Conservation (phyloP, 306 rosid genomes). For the Chamaecrista fasciculata region DNA sequence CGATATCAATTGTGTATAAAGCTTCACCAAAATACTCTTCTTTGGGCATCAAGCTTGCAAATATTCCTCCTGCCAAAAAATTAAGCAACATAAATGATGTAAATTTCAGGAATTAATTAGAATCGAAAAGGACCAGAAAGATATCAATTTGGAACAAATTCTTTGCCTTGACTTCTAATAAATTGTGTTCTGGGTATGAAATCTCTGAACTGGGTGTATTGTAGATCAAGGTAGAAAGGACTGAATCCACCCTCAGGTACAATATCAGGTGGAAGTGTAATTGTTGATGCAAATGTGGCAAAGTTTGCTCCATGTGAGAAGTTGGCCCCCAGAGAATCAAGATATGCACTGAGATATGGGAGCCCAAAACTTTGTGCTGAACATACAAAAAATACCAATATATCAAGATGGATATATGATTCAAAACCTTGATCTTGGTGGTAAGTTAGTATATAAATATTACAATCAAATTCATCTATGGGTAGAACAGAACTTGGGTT, state of each 20-base stretch:
- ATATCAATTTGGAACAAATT: neutral
- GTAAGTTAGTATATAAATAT: no score
- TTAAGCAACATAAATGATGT: neutral
- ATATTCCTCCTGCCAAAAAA: constrained; percentile 12
- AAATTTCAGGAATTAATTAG: no score
- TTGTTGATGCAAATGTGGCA: constrained; percentile 43
- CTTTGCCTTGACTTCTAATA: constrained; percentile 31
- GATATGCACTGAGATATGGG: constrained; percentile 1
- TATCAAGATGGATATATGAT: no score
- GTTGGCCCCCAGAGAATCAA: constrained; percentile 9
- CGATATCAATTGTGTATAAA: constrained; percentile 11
- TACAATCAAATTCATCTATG: no score
- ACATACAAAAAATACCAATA: no score
- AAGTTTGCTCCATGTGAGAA: constrained; percentile 28
- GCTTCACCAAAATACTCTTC: neutral
- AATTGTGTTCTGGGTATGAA: constrained; percentile 28
- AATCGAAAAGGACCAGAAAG: no score
- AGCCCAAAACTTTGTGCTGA: neutral
- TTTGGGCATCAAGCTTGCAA: constrained; percentile 12
- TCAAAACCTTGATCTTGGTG: no score
- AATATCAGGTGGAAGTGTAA: constrained; percentile 15
- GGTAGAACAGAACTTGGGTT: no score
- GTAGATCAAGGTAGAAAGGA: constrained; percentile 46
- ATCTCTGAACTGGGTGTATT: constrained; percentile 33
- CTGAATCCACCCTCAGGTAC: constrained; percentile 31